Evolutionary conservation across 345 rosid species (phyloP).

Genomic region (Salix caprea): DNA sequence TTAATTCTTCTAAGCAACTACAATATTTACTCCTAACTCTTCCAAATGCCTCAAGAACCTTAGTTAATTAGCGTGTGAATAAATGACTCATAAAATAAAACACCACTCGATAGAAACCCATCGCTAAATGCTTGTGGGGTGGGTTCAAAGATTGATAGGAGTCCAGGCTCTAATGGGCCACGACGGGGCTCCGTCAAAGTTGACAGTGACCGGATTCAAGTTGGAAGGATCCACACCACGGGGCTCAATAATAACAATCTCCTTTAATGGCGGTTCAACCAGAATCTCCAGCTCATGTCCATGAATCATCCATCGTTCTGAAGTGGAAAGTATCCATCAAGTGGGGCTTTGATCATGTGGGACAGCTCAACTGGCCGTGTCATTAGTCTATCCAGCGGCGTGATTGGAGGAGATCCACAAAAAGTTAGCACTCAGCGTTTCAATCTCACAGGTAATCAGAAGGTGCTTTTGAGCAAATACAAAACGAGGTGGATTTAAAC

Average conservation of each 20-base stretch:
- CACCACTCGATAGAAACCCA: no score
- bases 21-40: no score
- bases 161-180: not conserved
- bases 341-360: not conserved
- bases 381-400: no score
- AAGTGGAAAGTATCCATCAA: not conserved
- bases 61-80: no score
- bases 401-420: not conserved
- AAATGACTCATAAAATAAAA: no score
- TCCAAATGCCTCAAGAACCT: no score
- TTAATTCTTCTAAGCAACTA: no score
- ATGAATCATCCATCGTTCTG: not conserved
- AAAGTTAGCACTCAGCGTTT: not conserved
- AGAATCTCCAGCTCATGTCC: not conserved
- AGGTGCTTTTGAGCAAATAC: not conserved
- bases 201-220: not conserved
- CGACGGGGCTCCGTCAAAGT: no score
- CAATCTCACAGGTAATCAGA: not conserved
- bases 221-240: not conserved
- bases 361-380: no score
- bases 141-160: no score
- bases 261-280: not conserved
- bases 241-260: not conserved
- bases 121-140: no score
- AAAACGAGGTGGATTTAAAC: not conserved